Conservation (phyloP, 257 asterid species). For the Nemophila menziesii region DNA sequence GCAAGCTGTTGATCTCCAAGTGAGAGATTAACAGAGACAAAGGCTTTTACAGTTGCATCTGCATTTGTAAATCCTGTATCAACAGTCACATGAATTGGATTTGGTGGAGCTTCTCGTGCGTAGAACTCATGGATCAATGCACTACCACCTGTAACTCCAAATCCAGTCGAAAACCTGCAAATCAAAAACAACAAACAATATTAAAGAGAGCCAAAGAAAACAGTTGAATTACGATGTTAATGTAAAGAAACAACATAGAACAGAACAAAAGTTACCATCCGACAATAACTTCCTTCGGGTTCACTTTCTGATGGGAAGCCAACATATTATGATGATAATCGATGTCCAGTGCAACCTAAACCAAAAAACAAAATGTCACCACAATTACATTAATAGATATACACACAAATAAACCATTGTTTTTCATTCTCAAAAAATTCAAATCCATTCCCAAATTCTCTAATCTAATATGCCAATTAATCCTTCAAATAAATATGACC, state of each 20-base stretch:
- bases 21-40: conserved; percentile 41
- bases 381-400: not conserved
- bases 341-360: conserved; percentile 86
- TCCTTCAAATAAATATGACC: not conserved
- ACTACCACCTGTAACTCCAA: conserved; percentile 66
- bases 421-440: no score
- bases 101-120: conserved; percentile 50
- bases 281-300: conserved; percentile 90
- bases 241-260: not conserved
- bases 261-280: conserved; percentile 54
- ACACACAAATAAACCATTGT: no score
- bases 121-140: conserved; percentile 73
- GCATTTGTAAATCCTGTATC: conserved; percentile 56
- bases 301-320: conserved; percentile 83
- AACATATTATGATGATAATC: conserved; percentile 94
- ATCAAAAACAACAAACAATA: not conserved
- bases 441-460: no score
- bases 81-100: conserved; percentile 76
- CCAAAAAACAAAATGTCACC: conserved; percentile 1
- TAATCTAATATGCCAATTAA: not conserved
- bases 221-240: no score
- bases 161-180: conserved; percentile 84
- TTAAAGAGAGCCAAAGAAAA: conserved; percentile 13
- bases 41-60: conserved; percentile 54
- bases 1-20: conserved; percentile 93